Conservation (phyloP, 306 rosid species). For the Cucurbita pepo region DNA sequence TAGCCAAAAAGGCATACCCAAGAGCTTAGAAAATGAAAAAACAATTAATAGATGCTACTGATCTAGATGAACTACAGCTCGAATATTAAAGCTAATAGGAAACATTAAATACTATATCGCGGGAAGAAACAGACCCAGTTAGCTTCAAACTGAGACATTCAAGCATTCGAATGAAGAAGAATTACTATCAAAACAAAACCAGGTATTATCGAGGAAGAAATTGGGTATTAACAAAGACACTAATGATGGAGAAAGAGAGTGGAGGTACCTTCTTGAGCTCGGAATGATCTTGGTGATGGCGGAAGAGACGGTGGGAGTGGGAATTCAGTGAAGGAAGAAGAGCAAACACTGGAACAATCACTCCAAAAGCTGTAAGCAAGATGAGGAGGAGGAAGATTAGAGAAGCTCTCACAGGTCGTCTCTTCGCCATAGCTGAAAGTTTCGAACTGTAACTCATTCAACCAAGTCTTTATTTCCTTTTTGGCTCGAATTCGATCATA, state of each 20-base stretch:
- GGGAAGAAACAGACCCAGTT: background rate
- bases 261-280: slow-evolving; percentile 17
- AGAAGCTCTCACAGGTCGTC: slow-evolving; percentile 17
- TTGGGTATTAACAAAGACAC: background rate
- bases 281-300: slow-evolving; percentile 13
- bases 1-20: background rate
- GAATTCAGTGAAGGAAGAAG: slow-evolving; percentile 36
- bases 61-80: background rate
- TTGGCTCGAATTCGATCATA: too few relatives aligned
- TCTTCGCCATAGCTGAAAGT: slow-evolving; percentile 40
- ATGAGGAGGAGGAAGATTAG: slow-evolving; percentile 31
- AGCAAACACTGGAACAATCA: slow-evolving; percentile 44
- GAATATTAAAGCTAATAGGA: background rate
- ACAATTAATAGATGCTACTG: background rate
- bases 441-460: slow-evolving; percentile 13
- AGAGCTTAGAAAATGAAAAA: background rate
- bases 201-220: background rate
- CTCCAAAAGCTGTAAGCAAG: slow-evolving; percentile 20
- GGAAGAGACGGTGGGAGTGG: slow-evolving; percentile 5
- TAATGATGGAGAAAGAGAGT: slow-evolving; percentile 1
- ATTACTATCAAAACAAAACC: background rate
- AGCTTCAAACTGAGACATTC: background rate
- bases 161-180: background rate
- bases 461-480: background rate
- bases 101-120: background rate